Base-by-base conservation (phyloP, 2,329 filamentous ascomycete genomes). In the Macroventuria anomochaeta region DNA sequence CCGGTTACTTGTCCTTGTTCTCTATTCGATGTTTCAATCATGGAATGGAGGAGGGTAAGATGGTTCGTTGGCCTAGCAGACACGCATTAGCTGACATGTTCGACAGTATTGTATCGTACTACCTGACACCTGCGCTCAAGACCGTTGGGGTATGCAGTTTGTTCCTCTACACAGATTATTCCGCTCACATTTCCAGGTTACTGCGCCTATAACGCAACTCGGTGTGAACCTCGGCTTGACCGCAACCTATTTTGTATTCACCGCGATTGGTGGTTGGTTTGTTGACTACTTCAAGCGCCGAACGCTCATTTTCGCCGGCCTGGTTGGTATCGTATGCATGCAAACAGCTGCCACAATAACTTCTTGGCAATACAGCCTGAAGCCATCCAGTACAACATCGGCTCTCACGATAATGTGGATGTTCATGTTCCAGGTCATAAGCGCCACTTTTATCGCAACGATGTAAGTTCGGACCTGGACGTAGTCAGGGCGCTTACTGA, bases 381-480 rank as follows among this genome's bases (percentile, higher is more conserved):
- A 63, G 8, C 36, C 40, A 4, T 40, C 57, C 5, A 62, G 67
- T 13, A 71, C 75, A 0, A 68, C 76, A 3, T 76, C 76, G 5
- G 73, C 66, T 3, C 64, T 81, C 3, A 79, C 77, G 0, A 69
- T 81, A 3, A 66, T 79, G 40, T 81, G 77, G 76, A 76, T 81
- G 33, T 82, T 79, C 59, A 59, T 76, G 40, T 81, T 80, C 67
- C 79, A 81, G 61, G 72, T 79, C 15, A 79, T 75, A 63, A 79
- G 75, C 1, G 75, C 79, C 0, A 69, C 71, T 0, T 71, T 81
- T 29, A 76, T 80, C 41, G 78, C 78, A 3, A 80, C 77, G 3
- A 79, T 80, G 77, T 53, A 29, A 39, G 49, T 32, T 5, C 6
- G 15, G 8, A 7, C 15, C 12, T 5, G 11, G 17, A 32, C 3